Conservation (phyloP, 2,329 filamentous ascomycete genomes). For the Penicillium sp. region DNA sequence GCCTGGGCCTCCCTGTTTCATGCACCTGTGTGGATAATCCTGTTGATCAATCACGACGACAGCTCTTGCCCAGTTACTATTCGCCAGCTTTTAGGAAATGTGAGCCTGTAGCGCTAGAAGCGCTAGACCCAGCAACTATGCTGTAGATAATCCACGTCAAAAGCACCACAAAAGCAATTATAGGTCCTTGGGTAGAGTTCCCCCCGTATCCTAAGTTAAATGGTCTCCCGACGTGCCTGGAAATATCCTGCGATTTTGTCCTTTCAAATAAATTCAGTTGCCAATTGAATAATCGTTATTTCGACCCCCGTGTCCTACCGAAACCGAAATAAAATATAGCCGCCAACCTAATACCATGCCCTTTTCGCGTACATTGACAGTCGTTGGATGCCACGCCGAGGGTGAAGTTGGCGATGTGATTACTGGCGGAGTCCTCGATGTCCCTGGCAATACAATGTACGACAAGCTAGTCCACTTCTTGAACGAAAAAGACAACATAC, state of each 20-base stretch:
- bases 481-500: constrained; percentile 39
- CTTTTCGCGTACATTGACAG: constrained; percentile 19
- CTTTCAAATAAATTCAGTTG: not conserved
- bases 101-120: not conserved
- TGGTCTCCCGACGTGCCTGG: not conserved
- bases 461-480: constrained; percentile 48
- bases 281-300: not conserved
- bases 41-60: not conserved
- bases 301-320: not conserved
- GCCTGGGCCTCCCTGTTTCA: not conserved
- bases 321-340: not conserved
- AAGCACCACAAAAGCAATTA: constrained; percentile 1
- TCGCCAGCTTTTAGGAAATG: not conserved
- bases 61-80: not conserved
- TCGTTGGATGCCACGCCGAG: constrained; percentile 26
- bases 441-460: constrained; percentile 44
- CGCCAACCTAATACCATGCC: constrained; percentile 9
- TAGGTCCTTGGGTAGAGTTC: not conserved
- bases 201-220: not conserved
- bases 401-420: constrained; percentile 50
- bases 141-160: not conserved
- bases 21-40: not conserved
- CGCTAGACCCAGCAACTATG: not conserved
- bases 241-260: not conserved
- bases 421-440: constrained; percentile 47